Evolutionary conservation across 345 rosid genomes (phyloP).

Genomic region (Eucalyptus dawsonii): DNA sequence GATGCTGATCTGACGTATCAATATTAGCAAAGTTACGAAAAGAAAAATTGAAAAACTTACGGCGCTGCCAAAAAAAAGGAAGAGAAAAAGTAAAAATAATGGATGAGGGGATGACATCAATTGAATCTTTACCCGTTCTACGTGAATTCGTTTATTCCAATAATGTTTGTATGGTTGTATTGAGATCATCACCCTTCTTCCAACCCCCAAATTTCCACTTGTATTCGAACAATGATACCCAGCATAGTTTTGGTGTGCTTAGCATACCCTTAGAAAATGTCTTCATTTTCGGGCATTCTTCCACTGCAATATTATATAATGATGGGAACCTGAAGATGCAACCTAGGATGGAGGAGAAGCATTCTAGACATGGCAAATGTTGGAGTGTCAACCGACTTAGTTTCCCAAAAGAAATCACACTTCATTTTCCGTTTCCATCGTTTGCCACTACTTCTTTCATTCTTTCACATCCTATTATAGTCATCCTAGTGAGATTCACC

Average conservation of each 20-base stretch:
- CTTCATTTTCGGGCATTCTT: background rate
- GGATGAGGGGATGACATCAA: accelerated
- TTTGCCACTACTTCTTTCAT: background rate
- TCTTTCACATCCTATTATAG: background rate
- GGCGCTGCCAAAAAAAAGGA: accelerated
- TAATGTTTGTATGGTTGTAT: background rate
- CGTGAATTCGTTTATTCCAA: background rate
- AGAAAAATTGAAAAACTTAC: too few relatives aligned
- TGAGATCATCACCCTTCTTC: background rate
- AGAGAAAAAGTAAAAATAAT: too few relatives aligned
- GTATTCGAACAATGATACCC: accelerated
- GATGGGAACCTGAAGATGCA: background rate
- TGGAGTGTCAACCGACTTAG: accelerated
- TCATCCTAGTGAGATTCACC: accelerated
- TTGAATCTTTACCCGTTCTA: accelerated
- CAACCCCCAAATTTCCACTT: accelerated
- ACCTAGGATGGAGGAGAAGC: background rate
- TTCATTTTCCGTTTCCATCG: accelerated
- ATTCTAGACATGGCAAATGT: background rate
- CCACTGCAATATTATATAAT: accelerated
- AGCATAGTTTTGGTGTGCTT: background rate
- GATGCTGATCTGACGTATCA: too few relatives aligned
- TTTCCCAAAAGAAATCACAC: background rate
- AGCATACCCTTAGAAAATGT: background rate
- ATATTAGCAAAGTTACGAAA: accelerated